These are phyloP conservation scores for Tirmania nivea DNA, from an alignment of 495 filamentous ascomycete genomes.

Conservation along the genomic window DNA sequence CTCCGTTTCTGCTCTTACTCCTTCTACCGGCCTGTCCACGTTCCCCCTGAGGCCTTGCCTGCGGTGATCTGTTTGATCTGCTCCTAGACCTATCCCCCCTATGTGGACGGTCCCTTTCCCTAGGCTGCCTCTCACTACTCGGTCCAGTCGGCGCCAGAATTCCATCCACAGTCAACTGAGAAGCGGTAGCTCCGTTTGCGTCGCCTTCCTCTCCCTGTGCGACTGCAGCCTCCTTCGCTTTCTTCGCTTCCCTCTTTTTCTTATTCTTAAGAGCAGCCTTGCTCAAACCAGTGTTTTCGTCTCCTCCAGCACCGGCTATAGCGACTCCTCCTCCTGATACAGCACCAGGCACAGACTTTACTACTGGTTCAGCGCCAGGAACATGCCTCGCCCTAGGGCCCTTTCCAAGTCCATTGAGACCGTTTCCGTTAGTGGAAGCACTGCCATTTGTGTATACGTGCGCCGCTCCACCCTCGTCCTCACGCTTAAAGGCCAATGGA, in stretches of 20 bases:
- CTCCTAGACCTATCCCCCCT: neutral
- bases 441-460: slow-evolving; percentile 60
- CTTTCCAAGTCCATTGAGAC: slow-evolving; percentile 60
- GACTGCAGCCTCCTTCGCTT: slow-evolving; percentile 43
- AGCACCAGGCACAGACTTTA: slow-evolving; percentile 41
- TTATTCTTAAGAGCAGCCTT: slow-evolving; percentile 91
- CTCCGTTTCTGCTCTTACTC: slow-evolving; percentile 14
- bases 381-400: slow-evolving; percentile 42
- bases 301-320: slow-evolving; percentile 36
- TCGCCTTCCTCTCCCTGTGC: slow-evolving; percentile 3
- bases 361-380: slow-evolving; percentile 55
- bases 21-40: slow-evolving; percentile 2
- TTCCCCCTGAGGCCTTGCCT: neutral
- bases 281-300: slow-evolving; percentile 48
- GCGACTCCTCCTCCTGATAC: slow-evolving; percentile 40
- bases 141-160: neutral
- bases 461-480: slow-evolving; percentile 87
- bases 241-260: slow-evolving; percentile 93
- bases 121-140: neutral
- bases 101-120: neutral
- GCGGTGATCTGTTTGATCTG: neutral
- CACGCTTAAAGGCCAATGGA: slow-evolving; percentile 86
- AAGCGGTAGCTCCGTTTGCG: neutral
- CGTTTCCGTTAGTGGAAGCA: slow-evolving; percentile 30
- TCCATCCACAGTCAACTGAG: slow-evolving; percentile 3